Evolutionary conservation across 176 grass and related monocot species (phyloP).

Genomic region (Oryza officinalis): DNA sequence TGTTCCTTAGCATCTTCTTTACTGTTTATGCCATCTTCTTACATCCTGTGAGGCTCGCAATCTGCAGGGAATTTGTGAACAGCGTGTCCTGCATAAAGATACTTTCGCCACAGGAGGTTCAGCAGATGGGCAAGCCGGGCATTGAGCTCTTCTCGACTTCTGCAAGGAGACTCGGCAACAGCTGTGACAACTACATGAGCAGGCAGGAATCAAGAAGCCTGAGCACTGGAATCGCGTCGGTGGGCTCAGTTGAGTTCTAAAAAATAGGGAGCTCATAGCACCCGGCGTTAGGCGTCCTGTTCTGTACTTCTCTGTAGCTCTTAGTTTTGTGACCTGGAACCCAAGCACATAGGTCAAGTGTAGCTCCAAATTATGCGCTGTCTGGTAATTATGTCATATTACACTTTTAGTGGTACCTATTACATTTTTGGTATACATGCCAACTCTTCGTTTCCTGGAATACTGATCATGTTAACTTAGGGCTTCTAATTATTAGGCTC

Average conservation of each 20-base stretch:
- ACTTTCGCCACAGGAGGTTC: conserved; percentile 83
- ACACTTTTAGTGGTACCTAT: conserved; percentile 34
- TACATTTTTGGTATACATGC: conserved; percentile 36
- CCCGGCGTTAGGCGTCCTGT: not conserved
- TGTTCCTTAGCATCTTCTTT: not conserved
- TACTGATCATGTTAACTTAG: conserved; percentile 56
- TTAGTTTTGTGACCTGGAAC: conserved; percentile 44
- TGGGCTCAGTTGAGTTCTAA: conserved; percentile 85
- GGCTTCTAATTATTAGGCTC: conserved; percentile 20
- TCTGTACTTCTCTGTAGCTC: conserved; percentile 38
- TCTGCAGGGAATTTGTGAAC: conserved; percentile 89
- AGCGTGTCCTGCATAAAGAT: conserved; percentile 96
- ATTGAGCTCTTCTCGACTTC: conserved; percentile 54
- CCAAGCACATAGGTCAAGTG: conserved; percentile 53
- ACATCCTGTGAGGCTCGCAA: not conserved
- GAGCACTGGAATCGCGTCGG: conserved; percentile 62
- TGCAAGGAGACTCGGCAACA: conserved; percentile 57
- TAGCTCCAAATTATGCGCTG: conserved; percentile 13
- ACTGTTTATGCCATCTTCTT: not conserved
- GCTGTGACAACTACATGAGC: conserved; percentile 64
- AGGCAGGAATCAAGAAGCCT: conserved; percentile 62
- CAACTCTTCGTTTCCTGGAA: not conserved
- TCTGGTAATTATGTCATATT: conserved; percentile 57
- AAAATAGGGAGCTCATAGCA: conserved; percentile 31
- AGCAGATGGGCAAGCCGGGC: conserved; percentile 81